Evolutionary conservation across 148 eudicot genomes (phyloP), one percentile per base, ranked within the genome.

Genomic region (Rhododendron kiyosumense): DNA sequence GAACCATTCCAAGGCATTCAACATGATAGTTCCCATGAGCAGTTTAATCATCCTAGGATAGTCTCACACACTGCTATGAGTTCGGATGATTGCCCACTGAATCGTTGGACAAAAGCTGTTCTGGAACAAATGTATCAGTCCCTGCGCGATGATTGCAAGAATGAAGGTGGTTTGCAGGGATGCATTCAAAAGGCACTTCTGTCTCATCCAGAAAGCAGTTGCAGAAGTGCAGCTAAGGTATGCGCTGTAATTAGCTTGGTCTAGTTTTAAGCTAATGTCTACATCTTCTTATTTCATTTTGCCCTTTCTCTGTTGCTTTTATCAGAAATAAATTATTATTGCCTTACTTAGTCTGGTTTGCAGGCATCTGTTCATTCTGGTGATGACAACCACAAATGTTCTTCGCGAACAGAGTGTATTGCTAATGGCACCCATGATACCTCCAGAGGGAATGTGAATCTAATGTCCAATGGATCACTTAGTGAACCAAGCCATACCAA

Each of bases 61-160:
- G 87, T 84, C 84, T 85, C 87, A 69, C 86, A 86, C 86, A 85
- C 86, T 82, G 83, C 84, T 84, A 87, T 59, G 84, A 89, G 88
- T 79, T 86, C 89, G 74, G 86, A 89, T 88, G 90, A 86, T 90
- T 88, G 86, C 75, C 86, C 90, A 59, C 89, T 89, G 85, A 89
- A 90, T 61, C 90, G 88, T 20, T 85, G 91, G 91, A 91, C 87
- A 86, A 90, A 88, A 17, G 30, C 59, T 84, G 88, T 87, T 45
- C 85, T 93, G 86, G 91, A 91, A 84, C 92, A 89, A 85, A 83
- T 91, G 51, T 88, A 87, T 76, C 92, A 91, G 82, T 91, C 94
- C 24, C n/a, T 91, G 69, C 49, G 3, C 3, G 17, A 17, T 54
- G 61, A 54, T 54, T 5, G 80, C 63, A 86, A 87, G 45, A 85